These are phyloP conservation scores for Diaporthe helianthi DNA, from an alignment of 2,329 filamentous ascomycete genomes.

Conservation along the genomic window DNA sequence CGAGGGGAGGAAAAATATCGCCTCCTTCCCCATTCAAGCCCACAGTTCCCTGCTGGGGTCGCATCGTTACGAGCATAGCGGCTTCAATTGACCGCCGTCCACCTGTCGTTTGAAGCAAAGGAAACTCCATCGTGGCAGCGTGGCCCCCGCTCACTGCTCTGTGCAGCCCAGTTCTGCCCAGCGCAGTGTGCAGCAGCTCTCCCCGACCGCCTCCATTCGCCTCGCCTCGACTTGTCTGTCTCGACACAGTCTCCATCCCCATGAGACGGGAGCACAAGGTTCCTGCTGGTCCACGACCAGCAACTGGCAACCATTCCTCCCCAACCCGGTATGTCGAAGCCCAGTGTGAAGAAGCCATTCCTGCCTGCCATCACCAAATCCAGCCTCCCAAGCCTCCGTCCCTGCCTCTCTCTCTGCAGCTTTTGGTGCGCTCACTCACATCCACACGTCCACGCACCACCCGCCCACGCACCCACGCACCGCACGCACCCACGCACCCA, in stretches of 20 bases:
- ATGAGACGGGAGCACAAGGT: conserved; percentile 63
- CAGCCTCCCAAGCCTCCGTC: neutral
- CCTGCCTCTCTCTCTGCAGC: neutral
- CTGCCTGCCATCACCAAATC: too few relatives aligned
- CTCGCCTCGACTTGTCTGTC: conserved; percentile 14
- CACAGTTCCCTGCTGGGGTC: conserved; percentile 27
- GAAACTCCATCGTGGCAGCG: conserved; percentile 28
- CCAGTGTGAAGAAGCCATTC: neutral
- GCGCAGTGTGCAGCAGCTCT: neutral
- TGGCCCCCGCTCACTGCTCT: conserved; percentile 20
- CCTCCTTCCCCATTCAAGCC: conserved; percentile 28
- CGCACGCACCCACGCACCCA: neutral
- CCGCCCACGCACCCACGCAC: neutral
- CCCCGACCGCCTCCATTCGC: conserved; percentile 23
- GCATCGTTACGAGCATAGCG: conserved; percentile 27
- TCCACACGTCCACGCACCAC: neutral
- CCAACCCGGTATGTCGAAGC: conserved; percentile 58
- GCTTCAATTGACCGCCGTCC: conserved; percentile 33
- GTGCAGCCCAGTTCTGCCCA: neutral
- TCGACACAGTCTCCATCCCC: conserved; percentile 39
- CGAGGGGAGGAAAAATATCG: conserved; percentile 14
- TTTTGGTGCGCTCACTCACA: neutral
- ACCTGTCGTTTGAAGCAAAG: conserved; percentile 19
- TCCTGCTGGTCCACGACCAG: conserved; percentile 66
- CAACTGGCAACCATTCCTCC: conserved; percentile 58